Evolutionary conservation across 768 basidiomycete species (phyloP), one percentile per base, ranked within the genome.

Genomic region (Tephrocybe sp.): DNA sequence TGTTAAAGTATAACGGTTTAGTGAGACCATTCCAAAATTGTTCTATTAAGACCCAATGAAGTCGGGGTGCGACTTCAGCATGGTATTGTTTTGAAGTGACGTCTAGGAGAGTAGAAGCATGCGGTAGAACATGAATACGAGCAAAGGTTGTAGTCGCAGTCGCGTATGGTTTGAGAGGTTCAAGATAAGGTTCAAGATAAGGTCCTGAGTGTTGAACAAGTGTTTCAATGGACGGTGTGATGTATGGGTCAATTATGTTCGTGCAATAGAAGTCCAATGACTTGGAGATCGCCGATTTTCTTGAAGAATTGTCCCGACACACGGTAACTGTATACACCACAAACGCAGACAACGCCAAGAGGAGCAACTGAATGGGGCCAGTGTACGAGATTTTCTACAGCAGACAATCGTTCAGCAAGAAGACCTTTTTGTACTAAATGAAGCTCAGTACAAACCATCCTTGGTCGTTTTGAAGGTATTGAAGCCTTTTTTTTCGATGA

Each of bases 201-300:
- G 57, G 76, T 63, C 51, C 81, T 64, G 57, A 77, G 73, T 41
- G 84, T 80, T 78, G 74, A 36, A 84, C 62, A 30, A 77, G 64
- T 25, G 81, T 77, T 53, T 77, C 77, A 50, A 89, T 64, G 12
- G 81, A 76, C 2, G 86, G 85, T 23, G 85, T 59, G 57, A 90
- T 65, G 62, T 86, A 88, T 1, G 87, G 87, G 48, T 90, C 86
- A 47, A 90, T 71, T 36, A 90, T 68, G 59, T 80, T 68, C 17
- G 75, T 75, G 49, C 80, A 79, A 67, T 88, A 89, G 52, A 77
- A 70, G 44, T 77, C 65, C 44, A 88, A 74, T 17, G 79, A 78
- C 34, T 79, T 80, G 65, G 88, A 90, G 47, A 89, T 61, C 1
- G 41, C 59, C 53, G 60, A 66, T 58, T 51, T 65, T 61, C 18